Percentiles rank a stretch among this genome's conserved stretches.
Conservation (phyloP, 2,329 filamentous ascomycete species). For the Colletotrichum sp. region DNA sequence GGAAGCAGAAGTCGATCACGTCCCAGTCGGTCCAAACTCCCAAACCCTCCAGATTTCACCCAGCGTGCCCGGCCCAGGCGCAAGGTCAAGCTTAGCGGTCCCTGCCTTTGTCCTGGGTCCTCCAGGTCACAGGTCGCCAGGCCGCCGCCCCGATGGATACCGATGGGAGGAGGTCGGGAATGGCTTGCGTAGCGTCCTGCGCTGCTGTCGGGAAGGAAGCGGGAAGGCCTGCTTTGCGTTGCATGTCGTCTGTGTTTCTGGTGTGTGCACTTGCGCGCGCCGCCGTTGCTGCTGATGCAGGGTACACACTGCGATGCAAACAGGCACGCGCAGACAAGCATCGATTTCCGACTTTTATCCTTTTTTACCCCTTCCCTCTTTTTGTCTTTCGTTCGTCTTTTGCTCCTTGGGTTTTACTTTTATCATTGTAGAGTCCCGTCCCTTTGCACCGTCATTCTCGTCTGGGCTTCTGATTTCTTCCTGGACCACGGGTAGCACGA, state of each 20-base stretch:
- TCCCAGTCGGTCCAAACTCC: constrained; percentile 30
- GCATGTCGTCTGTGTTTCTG: constrained; percentile 19
- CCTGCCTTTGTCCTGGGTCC: not conserved
- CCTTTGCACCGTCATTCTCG: not conserved
- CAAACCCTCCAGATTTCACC: constrained; percentile 20
- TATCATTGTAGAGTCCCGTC: not conserved
- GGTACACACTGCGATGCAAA: not conserved
- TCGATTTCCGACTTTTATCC: constrained; percentile 9
- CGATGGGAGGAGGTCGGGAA: not conserved
- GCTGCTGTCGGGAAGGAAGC: constrained; percentile 2
- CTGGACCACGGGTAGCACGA: not conserved
- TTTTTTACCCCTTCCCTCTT: not conserved
- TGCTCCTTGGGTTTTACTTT: not conserved
- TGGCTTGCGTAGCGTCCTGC: constrained; percentile 12
- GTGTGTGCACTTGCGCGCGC: constrained; percentile 12
- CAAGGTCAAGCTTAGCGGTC: constrained; percentile 12
- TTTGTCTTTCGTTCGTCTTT: not conserved
- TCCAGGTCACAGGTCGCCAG: not conserved
- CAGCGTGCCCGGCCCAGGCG: constrained; percentile 16
- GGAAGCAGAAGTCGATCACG: constrained; percentile 23
- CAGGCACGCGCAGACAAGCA: not conserved
- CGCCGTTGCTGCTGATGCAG: not conserved
- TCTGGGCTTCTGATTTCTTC: not conserved
- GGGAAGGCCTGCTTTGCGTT: constrained; percentile 19
- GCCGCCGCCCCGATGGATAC: not conserved